phyloP scores from a whole-genome alignment of 2,329 filamentous ascomycete genomes.

The Immersiporthe knoxdaviesiana region DNA sequence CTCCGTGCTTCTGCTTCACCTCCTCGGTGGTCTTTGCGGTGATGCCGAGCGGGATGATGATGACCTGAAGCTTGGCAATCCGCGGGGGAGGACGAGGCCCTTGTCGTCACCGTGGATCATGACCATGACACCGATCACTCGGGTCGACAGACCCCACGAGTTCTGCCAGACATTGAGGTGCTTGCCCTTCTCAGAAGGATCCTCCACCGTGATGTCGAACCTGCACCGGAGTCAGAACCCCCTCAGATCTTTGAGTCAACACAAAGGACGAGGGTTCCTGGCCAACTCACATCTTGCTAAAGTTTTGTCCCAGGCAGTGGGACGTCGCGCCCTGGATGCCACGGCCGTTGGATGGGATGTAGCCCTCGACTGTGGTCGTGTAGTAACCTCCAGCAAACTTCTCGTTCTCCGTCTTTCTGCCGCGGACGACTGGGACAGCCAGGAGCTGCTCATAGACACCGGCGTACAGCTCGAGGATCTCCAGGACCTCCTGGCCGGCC shows the following conservation, averaged over 20 bases:
- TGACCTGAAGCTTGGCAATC: conserved; percentile 81
- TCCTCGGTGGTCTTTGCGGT: conserved; percentile 85
- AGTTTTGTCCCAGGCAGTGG: conserved; percentile 58
- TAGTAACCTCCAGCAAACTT: conserved; percentile 97
- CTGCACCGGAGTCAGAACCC: conserved; percentile 50
- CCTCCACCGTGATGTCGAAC: conserved; percentile 97
- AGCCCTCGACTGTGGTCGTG: conserved; percentile 95
- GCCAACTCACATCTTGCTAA: conserved; percentile 20
- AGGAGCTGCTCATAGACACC: conserved; percentile 91
- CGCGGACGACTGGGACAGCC: conserved; percentile 91
- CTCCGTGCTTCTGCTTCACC: conserved; percentile 74
- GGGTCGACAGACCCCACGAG: conserved; percentile 97
- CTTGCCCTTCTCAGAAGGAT: conserved; percentile 79
- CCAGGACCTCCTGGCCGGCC: conserved; percentile 82
- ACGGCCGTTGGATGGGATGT: conserved; percentile 92
- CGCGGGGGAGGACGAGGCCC: conserved; percentile 91
- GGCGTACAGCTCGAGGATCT: conserved; percentile 93
- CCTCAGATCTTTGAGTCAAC: not conserved
- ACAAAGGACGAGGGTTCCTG: not conserved
- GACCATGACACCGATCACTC: conserved; percentile 97
- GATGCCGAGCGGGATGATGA: conserved; percentile 91
- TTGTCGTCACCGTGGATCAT: conserved; percentile 98
- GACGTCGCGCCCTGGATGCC: conserved; percentile 97
- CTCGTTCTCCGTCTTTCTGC: conserved; percentile 94
- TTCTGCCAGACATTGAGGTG: conserved; percentile 96